Conservation (phyloP, 176 grass and related monocot genomes). For the Neostapfia colusana region DNA sequence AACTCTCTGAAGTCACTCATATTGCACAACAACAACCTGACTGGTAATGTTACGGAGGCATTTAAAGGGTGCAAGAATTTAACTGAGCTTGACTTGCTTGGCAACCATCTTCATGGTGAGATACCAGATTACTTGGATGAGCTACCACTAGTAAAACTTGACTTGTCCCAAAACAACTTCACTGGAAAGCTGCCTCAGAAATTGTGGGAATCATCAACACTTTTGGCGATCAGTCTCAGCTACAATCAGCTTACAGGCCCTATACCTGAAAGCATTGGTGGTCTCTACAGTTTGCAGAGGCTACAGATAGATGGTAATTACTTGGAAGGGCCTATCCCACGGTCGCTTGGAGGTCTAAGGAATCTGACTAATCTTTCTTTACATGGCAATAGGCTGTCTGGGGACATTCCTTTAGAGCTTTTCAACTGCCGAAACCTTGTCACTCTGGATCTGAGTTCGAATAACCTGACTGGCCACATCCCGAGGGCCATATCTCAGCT, state of each 20-base stretch:
- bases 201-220: constrained; percentile 70
- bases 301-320: constrained; percentile 77
- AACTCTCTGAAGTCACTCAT: constrained; percentile 62
- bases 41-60: constrained; percentile 59
- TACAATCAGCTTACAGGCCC: constrained; percentile 65
- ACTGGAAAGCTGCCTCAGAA: constrained; percentile 58
- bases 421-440: constrained; percentile 86
- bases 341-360: constrained; percentile 59
- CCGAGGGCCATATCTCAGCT: constrained; percentile 71
- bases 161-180: constrained; percentile 84
- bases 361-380: constrained; percentile 88
- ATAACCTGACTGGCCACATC: constrained; percentile 70
- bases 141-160: constrained; percentile 72
- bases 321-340: constrained; percentile 71
- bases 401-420: constrained; percentile 75
- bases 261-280: constrained; percentile 70
- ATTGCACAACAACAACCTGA: constrained; percentile 71
- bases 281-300: constrained; percentile 61
- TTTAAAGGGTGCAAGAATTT: constrained; percentile 73
- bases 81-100: constrained; percentile 71
- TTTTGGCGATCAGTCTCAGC: constrained; percentile 71
- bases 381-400: constrained; percentile 74
- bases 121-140: constrained; percentile 75
- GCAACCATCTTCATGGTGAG: constrained; percentile 83
- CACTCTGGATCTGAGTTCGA: constrained; percentile 73